A percentile compares a stretch with the other conserved stretches of the same genome.
Evolutionary conservation across 179 eudicot genomes (phyloP).

Genomic region (Drosera spatulata): DNA sequence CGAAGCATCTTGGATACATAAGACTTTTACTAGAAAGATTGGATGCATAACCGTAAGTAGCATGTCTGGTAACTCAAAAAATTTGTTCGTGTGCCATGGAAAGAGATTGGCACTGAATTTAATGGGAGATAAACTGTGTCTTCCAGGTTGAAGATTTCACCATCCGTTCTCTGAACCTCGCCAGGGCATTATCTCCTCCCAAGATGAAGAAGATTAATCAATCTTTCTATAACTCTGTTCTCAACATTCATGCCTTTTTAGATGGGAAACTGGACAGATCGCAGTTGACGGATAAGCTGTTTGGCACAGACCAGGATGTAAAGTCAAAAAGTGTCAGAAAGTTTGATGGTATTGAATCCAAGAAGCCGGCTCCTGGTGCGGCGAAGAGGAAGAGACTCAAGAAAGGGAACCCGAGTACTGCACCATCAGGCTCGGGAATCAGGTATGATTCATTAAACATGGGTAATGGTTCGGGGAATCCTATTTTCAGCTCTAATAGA

Average conservation of each 20-base stretch:
- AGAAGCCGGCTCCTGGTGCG: slow-evolving; percentile 1
- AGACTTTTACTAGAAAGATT: slow-evolving; percentile 30
- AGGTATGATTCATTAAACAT: not conserved
- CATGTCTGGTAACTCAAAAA: not conserved
- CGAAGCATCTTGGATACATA: slow-evolving; percentile 61
- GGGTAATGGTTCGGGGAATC: not conserved
- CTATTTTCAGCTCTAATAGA: not conserved
- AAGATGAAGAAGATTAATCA: slow-evolving; percentile 29
- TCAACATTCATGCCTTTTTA: slow-evolving; percentile 26
- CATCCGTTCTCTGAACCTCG: slow-evolving; percentile 64
- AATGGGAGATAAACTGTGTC: not conserved
- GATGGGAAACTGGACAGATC: slow-evolving; percentile 28
- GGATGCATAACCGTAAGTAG: slow-evolving; percentile 45
- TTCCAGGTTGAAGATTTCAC: slow-evolving; percentile 87
- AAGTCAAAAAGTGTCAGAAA: slow-evolving; percentile 3
- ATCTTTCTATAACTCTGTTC: slow-evolving; percentile 34
- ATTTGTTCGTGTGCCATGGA: not conserved
- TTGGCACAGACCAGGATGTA: slow-evolving; percentile 25
- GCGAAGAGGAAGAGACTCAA: slow-evolving; percentile 10
- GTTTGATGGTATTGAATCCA: not conserved
- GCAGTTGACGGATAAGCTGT: slow-evolving; percentile 30
- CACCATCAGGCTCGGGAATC: not conserved
- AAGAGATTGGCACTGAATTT: not conserved
- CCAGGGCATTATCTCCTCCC: slow-evolving; percentile 53
- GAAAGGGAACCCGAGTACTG: not conserved